Evolutionary conservation across 148 eudicot genomes (phyloP).

Genomic region (Rhododendron ferrugineum): DNA sequence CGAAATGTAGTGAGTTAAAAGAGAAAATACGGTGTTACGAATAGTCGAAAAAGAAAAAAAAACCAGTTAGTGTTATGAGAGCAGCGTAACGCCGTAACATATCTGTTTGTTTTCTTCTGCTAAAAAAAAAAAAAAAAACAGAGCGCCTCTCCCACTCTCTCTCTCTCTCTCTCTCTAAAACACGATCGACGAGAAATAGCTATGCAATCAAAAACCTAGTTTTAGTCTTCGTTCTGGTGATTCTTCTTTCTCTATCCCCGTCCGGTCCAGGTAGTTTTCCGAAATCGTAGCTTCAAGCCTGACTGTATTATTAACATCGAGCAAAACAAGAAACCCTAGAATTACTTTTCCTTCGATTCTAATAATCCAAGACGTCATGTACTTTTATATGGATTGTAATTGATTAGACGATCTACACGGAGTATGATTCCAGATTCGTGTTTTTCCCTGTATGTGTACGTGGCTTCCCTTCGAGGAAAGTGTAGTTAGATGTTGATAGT

Average conservation of each 20-base stretch:
- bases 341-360: not conserved
- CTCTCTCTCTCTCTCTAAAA: not conserved
- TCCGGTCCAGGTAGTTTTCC: slow-evolving; percentile 18
- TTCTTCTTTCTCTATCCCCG: not conserved
- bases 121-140: not conserved
- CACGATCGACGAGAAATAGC: not conserved
- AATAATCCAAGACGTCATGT: not conserved
- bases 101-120: not conserved
- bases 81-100: not conserved
- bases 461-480: not conserved
- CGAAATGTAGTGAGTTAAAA: too few species aligned
- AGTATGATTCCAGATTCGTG: slow-evolving; percentile 3
- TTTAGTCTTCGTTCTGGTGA: not conserved
- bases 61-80: not conserved
- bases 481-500: not conserved
- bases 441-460: not conserved
- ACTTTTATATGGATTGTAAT: not conserved
- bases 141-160: not conserved
- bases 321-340: not conserved
- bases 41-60: too few species aligned
- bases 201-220: not conserved
- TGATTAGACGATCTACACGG: not conserved
- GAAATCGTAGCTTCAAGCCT: not conserved
- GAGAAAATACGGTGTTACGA: too few species aligned
- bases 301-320: not conserved